Conservation (phyloP, 1,284 basidiomycete genomes). For the Violaceomyces palustris region DNA sequence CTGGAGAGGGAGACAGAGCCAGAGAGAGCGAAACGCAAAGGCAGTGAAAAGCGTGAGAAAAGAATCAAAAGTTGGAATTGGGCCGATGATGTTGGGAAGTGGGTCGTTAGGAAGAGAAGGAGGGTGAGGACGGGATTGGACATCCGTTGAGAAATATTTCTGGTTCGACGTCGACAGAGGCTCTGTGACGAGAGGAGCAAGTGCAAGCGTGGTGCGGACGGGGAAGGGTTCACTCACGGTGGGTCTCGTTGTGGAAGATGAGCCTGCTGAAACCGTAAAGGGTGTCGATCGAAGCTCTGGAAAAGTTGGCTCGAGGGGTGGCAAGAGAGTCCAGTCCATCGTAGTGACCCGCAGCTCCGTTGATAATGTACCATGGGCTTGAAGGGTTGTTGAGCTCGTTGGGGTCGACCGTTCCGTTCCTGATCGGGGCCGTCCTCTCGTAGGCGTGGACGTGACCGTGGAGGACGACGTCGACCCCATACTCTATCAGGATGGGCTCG, state of each 20-base stretch:
- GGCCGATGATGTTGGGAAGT: no score
- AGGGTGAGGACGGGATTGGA: no score
- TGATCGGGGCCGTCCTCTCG: conserved; percentile 50
- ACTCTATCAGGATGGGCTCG: conserved; percentile 49
- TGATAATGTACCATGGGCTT: conserved; percentile 45
- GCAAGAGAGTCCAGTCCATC: conserved; percentile 35
- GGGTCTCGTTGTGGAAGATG: conserved; percentile 46
- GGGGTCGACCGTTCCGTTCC: conserved; percentile 36
- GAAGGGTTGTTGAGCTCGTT: conserved; percentile 43
- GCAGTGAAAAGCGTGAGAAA: no score
- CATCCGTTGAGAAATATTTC: no score
- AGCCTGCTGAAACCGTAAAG: conserved; percentile 46
- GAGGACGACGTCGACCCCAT: conserved; percentile 50
- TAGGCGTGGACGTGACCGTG: conserved; percentile 54
- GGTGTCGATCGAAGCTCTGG: conserved; percentile 37
- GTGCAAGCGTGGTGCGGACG: no score
- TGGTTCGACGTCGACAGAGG: no score
- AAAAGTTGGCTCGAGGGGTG: conserved; percentile 20
- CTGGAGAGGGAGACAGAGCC: background rate
- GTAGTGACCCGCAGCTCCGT: conserved; percentile 52
- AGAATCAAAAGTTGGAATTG: no score
- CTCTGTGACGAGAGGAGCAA: no score
- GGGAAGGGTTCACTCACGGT: conserved; percentile 3
- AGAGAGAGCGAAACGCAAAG: conserved; percentile 1
- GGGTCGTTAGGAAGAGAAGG: no score